Conservation (phyloP, 1,284 basidiomycete species). For the Xanthoconium separans region DNA sequence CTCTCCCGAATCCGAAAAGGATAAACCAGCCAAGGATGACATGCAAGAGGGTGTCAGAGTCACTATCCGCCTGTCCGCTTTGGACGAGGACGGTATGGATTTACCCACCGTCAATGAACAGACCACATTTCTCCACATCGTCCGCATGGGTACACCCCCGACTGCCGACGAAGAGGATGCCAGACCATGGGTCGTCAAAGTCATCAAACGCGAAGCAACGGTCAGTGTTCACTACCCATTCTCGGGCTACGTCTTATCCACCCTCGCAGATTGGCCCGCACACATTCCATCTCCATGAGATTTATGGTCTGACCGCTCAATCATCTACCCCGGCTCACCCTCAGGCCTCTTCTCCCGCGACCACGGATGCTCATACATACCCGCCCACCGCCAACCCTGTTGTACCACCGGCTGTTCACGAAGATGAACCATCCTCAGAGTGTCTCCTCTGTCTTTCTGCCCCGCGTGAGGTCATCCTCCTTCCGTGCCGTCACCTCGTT, state of each 20-base stretch:
- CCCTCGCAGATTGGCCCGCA: conserved; percentile 73
- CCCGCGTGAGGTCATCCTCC: conserved; percentile 83
- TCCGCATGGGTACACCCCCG: conserved; percentile 58
- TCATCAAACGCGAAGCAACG: conserved; percentile 85
- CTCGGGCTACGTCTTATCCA: conserved; percentile 5
- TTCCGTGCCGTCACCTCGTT: conserved; percentile 88
- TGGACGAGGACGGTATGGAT: conserved; percentile 68
- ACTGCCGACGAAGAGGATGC: conserved; percentile 44
- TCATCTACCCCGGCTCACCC: conserved; percentile 41
- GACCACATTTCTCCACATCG: conserved; percentile 80
- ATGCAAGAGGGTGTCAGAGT: conserved; percentile 70
- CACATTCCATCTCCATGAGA: conserved; percentile 90
- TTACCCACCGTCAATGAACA: conserved; percentile 76
- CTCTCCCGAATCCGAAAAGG: conserved; percentile 36
- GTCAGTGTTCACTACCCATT: conserved; percentile 36
- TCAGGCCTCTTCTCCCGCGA: conserved; percentile 40
- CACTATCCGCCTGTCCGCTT: conserved; percentile 71
- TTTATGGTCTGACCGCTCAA: conserved; percentile 80
- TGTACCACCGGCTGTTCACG: conserved; percentile 36
- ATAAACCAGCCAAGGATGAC: conserved; percentile 41
- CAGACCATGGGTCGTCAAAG: conserved; percentile 82
- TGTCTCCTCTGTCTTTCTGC: conserved; percentile 86
- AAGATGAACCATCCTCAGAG: conserved; percentile 80
- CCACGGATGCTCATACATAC: conserved; percentile 44
- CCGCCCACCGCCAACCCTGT: conserved; percentile 45